Conservation (phyloP, 805 yeast genomes). For the Spathaspora passalidarum region DNA sequence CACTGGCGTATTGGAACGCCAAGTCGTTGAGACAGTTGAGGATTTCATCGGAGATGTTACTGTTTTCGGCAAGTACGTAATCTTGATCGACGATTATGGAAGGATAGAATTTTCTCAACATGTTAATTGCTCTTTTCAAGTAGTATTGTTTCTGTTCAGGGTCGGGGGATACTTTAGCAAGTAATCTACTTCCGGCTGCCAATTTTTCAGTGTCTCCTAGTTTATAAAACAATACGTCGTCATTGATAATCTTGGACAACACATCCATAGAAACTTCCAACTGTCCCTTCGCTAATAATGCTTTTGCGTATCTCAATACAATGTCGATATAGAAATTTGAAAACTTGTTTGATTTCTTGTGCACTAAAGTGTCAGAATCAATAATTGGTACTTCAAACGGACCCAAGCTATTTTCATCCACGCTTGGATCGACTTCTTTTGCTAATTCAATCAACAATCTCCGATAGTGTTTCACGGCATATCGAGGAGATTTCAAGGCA, state of each 20-base stretch:
- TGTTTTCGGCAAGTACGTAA: constrained; percentile 23
- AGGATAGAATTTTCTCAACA: constrained; percentile 30
- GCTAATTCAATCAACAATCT: constrained; percentile 35
- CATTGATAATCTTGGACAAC: constrained; percentile 27
- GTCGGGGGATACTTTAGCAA: constrained; percentile 24
- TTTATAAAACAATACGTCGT: constrained; percentile 34
- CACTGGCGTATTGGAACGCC: constrained; percentile 30
- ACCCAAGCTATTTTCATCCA: constrained; percentile 22
- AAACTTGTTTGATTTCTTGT: constrained; percentile 27
- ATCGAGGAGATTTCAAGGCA: constrained; percentile 37
- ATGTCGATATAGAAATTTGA: constrained; percentile 44
- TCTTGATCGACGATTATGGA: constrained; percentile 20
- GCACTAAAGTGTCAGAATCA: constrained; percentile 25
- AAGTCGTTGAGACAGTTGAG: constrained; percentile 28
- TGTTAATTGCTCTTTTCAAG: constrained; percentile 27
- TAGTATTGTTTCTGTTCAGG: constrained; percentile 20
- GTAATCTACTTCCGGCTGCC: constrained; percentile 36
- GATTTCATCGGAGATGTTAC: constrained; percentile 37
- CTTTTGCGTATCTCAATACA: constrained; percentile 37
- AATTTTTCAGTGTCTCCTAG: constrained; percentile 41
- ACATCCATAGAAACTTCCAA: constrained; percentile 26
- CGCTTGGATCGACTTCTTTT: constrained; percentile 20
- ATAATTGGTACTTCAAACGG: constrained; percentile 34
- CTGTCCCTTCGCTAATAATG: constrained; percentile 40
- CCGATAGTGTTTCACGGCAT: constrained; percentile 42